Conservation (phyloP, 2,329 filamentous ascomycete genomes). For the Bipolaris gigantea region DNA sequence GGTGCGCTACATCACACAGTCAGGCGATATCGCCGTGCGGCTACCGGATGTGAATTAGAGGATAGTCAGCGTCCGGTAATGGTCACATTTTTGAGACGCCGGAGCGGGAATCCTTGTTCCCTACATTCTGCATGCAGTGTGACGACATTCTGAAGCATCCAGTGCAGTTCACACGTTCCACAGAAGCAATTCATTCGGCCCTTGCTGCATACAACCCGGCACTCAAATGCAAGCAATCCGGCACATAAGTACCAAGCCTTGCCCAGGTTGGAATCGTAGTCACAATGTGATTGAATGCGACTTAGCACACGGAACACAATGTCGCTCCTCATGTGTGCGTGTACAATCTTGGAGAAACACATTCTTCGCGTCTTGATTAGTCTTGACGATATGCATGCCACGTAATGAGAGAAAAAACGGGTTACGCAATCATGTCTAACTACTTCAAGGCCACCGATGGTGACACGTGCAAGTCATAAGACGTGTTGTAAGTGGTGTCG, state of each 20-base stretch:
- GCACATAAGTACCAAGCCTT: not conserved
- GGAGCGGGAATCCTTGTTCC: not conserved
- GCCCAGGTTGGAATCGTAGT: not conserved
- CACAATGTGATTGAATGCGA: not conserved
- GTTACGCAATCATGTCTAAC: not conserved
- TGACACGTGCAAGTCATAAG: not conserved
- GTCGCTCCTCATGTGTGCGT: not conserved
- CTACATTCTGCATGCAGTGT: not conserved
- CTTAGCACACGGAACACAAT: not conserved
- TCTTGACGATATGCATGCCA: not conserved
- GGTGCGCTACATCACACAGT: constrained; percentile 99
- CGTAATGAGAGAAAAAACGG: not conserved
- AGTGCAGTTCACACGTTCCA: not conserved
- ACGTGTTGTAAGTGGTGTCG: not conserved
- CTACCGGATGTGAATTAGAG: constrained; percentile 81
- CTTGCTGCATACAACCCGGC: not conserved
- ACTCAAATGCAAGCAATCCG: not conserved
- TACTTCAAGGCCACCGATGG: not conserved
- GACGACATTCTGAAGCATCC: not conserved
- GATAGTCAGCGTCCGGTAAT: not conserved
- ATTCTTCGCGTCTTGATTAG: not conserved
- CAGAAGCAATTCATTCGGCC: constrained; percentile 1
- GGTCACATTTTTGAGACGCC: constrained; percentile 2
- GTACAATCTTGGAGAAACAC: not conserved
- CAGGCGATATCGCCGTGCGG: constrained; percentile 91